Evolutionary conservation across 2,329 filamentous ascomycete genomes (phyloP), one percentile per base, ranked within the genome.

Genomic region (Penicillium sp.): DNA sequence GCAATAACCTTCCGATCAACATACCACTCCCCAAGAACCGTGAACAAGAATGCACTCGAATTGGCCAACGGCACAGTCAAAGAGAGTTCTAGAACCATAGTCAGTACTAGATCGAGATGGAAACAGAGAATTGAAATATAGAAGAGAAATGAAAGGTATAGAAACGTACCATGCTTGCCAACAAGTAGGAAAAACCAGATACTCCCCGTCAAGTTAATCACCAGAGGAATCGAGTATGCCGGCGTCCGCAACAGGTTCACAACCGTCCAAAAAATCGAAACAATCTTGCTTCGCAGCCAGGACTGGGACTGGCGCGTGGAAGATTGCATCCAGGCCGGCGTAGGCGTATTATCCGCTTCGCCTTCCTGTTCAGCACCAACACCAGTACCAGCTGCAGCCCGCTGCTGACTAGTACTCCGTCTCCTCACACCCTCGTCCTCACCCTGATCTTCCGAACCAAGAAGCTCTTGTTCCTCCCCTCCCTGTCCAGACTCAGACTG

Each of bases 131-230:
- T n/a, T n/a, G n/a, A n/a, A n/a, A n/a, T n/a, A n/a, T n/a, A n/a
- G n/a, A n/a, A n/a, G n/a, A n/a, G n/a, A n/a, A n/a, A n/a, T n/a
- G n/a, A 61, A 23, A 24, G 21, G 55, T 10, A 28, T 28, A 28
- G 24, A 5, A n/a, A 82, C 88, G 65, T 75, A 95, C 92, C 92
- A 66, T 92, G 92, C 72, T 94, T 86, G 6, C 93, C 93, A 75
- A 97, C 93, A 61, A 97, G 79, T 63, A 97, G 75, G 66, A 97
- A 97, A 76, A 97, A 97, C 93, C 93, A 97, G 51, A 97, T 83
- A 69, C 91, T 96, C 26, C 93, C 93, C 2, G 93, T 96, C 49
- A 97, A 77, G 71, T 97, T 97, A 54, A 96, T 75, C 48, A 96
- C 76, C 63, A 97, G 75, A 18, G 93, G 93, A 23, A 96, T 76